Conservation (phyloP, 2,329 filamentous ascomycete species). For the Aspergillus glaucus region DNA sequence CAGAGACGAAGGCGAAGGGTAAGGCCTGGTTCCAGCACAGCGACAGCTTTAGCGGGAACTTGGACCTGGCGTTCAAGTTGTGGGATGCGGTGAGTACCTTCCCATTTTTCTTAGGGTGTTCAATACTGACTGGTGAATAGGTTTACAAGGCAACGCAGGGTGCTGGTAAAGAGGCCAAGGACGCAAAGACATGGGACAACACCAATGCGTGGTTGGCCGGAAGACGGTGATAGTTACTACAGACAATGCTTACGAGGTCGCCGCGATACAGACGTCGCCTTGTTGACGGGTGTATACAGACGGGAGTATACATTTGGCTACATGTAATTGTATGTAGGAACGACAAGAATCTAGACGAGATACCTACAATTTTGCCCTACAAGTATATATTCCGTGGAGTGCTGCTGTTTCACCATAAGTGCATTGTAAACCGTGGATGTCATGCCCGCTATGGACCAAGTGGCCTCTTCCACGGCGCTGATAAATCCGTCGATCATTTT, state of each 20-base stretch:
- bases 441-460: constrained; percentile 20
- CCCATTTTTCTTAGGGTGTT: background rate
- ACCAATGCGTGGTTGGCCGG: constrained; percentile 54
- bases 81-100: constrained; percentile 56
- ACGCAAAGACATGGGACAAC: constrained; percentile 52
- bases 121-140: constrained; percentile 25
- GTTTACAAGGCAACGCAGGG: constrained; percentile 54
- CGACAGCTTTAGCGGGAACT: constrained; percentile 51
- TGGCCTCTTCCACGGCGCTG: constrained; percentile 25
- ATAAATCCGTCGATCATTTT: constrained; percentile 5
- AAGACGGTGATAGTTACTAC: constrained; percentile 23
- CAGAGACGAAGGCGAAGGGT: constrained; percentile 47
- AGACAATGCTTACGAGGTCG: background rate
- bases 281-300: background rate
- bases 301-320: background rate
- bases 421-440: background rate
- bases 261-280: background rate
- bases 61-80: constrained; percentile 55
- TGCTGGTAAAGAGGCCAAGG: constrained; percentile 47
- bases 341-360: background rate
- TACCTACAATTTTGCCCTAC: background rate
- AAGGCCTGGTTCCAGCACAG: constrained; percentile 58
- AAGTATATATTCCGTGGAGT: background rate
- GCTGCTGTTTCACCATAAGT: background rate
- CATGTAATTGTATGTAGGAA: constrained; percentile 4